Percentiles rank a stretch among this genome's conserved stretches.
phyloP scores from a whole-genome alignment of 345 rosid species.

The Eucalyptus lansdowneana region DNA sequence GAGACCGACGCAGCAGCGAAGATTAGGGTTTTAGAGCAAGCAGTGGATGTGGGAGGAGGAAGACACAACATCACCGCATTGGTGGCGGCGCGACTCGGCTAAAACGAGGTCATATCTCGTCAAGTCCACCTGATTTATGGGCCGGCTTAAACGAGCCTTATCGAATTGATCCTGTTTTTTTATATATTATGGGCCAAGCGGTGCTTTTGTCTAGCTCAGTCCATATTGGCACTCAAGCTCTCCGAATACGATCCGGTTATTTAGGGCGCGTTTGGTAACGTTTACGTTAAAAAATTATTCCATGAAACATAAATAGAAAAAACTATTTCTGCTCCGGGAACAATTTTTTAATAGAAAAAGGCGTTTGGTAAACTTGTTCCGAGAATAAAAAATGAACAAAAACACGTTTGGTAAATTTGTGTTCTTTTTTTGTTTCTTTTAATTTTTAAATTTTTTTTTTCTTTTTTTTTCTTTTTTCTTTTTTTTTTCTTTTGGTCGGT shows the following conservation, averaged over 20 bases:
- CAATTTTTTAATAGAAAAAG: too few relatives aligned
- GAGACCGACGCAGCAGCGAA: not conserved
- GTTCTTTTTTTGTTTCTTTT: too few relatives aligned
- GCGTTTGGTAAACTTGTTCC: too few relatives aligned
- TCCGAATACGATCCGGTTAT: not conserved
- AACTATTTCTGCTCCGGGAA: too few relatives aligned
- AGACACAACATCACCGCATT: not conserved
- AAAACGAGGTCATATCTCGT: not conserved
- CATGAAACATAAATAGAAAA: too few relatives aligned
- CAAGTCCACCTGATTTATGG: not conserved
- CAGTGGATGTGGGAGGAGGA: not conserved
- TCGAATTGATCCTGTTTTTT: not conserved
- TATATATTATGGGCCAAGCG: not conserved
- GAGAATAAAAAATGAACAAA: too few relatives aligned
- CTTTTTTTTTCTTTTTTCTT: too few relatives aligned
- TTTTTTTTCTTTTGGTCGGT: too few relatives aligned
- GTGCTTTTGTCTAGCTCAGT: not conserved
- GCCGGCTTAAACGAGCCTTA: not conserved
- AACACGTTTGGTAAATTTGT: too few relatives aligned
- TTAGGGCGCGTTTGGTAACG: too few relatives aligned
- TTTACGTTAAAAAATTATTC: too few relatives aligned
- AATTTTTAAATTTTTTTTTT: too few relatives aligned
- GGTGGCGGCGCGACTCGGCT: not conserved
- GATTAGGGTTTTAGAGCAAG: not conserved
- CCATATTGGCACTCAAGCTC: not conserved